phyloP scores from a whole-genome alignment of 129 eudicot species.

The Solidago caesia region DNA sequence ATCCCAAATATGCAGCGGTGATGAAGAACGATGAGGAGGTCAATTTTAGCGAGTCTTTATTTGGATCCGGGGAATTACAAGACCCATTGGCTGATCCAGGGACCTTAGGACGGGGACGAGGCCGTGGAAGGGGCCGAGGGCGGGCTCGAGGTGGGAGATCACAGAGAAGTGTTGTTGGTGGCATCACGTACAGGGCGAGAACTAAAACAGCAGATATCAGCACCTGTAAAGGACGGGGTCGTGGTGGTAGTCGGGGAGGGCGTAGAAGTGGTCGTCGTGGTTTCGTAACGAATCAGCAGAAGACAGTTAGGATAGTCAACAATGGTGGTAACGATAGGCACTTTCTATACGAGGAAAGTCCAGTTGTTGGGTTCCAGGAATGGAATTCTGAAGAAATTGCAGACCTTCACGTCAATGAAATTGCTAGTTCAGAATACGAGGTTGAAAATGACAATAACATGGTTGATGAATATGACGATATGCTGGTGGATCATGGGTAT shows the following conservation, averaged over 20 bases:
- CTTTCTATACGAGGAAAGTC: slow-evolving; percentile 30
- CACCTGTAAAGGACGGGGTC: slow-evolving; percentile 55
- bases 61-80: slow-evolving; percentile 37
- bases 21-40: slow-evolving; percentile 24
- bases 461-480: slow-evolving; percentile 49
- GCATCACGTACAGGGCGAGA: slow-evolving; percentile 21
- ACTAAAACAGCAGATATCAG: slow-evolving; percentile 25
- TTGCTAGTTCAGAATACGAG: slow-evolving; percentile 54
- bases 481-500: slow-evolving; percentile 37
- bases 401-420: slow-evolving; percentile 35
- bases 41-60: slow-evolving; percentile 25
- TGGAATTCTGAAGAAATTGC: slow-evolving; percentile 50
- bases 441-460: slow-evolving; percentile 41
- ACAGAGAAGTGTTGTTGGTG: slow-evolving; percentile 36
- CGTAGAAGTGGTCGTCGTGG: slow-evolving; percentile 60
- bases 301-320: slow-evolving; percentile 25
- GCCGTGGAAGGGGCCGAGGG: slow-evolving; percentile 58
- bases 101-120: slow-evolving; percentile 50
- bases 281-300: slow-evolving; percentile 30
- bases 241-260: slow-evolving; percentile 69
- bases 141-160: slow-evolving; percentile 61
- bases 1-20: slow-evolving; percentile 34
- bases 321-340: slow-evolving; percentile 11
- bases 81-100: slow-evolving; percentile 43
- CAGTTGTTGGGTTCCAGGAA: slow-evolving; percentile 29